Percentiles rank a stretch among this genome's conserved stretches.
phyloP scores from a whole-genome alignment of 2,329 filamentous ascomycete genomes.

The Annulohypoxylon truncatum region DNA sequence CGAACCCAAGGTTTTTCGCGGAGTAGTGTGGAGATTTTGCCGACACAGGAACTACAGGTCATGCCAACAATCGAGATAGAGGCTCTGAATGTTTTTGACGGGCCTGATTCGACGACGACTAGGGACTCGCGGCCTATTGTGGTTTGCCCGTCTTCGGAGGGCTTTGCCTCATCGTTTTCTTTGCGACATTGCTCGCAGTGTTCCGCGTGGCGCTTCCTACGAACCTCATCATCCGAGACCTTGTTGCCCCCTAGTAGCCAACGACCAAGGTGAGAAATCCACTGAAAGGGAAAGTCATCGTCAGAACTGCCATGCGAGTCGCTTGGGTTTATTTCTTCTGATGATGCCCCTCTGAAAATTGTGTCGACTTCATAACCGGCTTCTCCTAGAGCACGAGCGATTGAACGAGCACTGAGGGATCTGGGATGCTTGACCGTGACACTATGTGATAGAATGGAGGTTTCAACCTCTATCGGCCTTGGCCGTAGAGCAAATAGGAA shows the following conservation, averaged over 20 bases:
- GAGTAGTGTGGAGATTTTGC: conserved; percentile 7
- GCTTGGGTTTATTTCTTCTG: neutral
- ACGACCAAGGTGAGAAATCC: neutral
- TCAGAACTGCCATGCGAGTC: neutral
- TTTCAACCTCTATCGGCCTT: conserved; percentile 6
- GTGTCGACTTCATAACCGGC: conserved; percentile 14
- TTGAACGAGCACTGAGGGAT: conserved; percentile 6
- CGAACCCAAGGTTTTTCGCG: conserved; percentile 11
- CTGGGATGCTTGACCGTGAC: conserved; percentile 6
- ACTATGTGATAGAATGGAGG: conserved; percentile 13
- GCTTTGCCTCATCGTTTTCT: neutral
- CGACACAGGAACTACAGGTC: conserved; percentile 18
- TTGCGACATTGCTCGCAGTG: conserved; percentile 15
- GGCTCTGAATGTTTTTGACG: conserved; percentile 2
- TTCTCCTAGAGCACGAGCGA: conserved; percentile 6
- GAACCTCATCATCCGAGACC: neutral
- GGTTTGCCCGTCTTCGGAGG: neutral
- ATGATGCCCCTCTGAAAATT: neutral
- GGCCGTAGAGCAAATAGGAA: conserved; percentile 9
- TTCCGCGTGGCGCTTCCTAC: conserved; percentile 6
- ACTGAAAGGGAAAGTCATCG: conserved; percentile 9
- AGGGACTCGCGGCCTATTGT: neutral
- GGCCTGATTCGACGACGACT: conserved; percentile 6
- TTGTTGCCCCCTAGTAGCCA: neutral
- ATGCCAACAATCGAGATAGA: conserved; percentile 8